phyloP scores from a whole-genome alignment of 2,329 filamentous ascomycete species.

The Colletotrichum aenigma region DNA sequence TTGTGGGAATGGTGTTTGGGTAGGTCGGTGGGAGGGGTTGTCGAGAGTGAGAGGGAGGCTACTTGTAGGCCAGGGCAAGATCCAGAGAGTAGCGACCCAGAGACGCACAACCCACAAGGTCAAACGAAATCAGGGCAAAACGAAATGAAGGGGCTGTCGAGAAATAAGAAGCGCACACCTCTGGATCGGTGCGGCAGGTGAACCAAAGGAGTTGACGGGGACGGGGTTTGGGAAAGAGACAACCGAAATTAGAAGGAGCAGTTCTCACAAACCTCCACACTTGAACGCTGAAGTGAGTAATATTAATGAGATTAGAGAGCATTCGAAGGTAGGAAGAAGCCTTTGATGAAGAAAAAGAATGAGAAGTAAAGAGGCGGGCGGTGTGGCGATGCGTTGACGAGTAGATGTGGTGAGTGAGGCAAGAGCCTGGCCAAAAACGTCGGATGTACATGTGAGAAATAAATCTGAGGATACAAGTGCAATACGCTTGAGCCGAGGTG shows the following conservation, averaged over 20 bases:
- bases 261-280: rapidly evolving
- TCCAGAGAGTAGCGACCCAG: background rate
- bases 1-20: background rate
- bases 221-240: background rate
- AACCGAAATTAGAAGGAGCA: background rate
- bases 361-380: background rate
- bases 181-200: background rate
- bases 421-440: background rate
- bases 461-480: background rate
- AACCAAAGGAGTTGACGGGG: background rate
- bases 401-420: background rate
- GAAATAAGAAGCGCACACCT: background rate
- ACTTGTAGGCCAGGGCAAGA: background rate
- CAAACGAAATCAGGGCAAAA: background rate
- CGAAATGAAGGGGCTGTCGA: background rate
- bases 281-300: background rate
- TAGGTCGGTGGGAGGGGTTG: background rate
- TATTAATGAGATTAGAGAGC: background rate
- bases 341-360: background rate
- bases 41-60: background rate
- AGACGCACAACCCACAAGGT: background rate
- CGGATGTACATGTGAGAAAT: background rate
- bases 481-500: background rate
- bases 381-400: background rate
- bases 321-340: background rate